These are phyloP conservation scores for Dioscorea zingiberensis DNA, from an alignment of 106 monocot genomes.

Conservation along the genomic window DNA sequence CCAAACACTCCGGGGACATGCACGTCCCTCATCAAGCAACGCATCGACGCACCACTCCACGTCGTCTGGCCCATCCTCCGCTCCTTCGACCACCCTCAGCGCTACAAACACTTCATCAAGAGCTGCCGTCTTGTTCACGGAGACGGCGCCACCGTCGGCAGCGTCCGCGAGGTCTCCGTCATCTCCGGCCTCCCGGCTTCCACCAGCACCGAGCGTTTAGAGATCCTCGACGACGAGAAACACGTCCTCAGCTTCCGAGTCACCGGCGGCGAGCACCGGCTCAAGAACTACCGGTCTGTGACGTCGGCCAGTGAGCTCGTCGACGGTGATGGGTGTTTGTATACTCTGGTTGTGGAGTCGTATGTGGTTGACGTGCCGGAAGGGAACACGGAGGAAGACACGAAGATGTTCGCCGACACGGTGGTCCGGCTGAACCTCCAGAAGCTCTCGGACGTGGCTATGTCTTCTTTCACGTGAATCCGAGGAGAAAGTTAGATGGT, in stretches of 20 bases:
- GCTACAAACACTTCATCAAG: too few species aligned
- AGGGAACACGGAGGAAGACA: slow-evolving; percentile 56
- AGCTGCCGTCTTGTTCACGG: slow-evolving; percentile 3
- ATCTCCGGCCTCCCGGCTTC: slow-evolving; percentile 28
- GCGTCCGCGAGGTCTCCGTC: slow-evolving; percentile 24
- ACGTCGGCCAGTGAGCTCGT: slow-evolving; percentile 9
- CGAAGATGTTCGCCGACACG: slow-evolving; percentile 51
- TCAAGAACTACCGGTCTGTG: slow-evolving; percentile 31
- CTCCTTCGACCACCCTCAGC: too few species aligned
- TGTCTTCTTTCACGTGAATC: too few species aligned
- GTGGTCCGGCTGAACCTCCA: slow-evolving; percentile 51
- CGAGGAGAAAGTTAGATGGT: too few species aligned
- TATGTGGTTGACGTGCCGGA: slow-evolving; percentile 59
- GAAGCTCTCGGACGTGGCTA: slow-evolving; percentile 36
- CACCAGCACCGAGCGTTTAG: slow-evolving; percentile 27
- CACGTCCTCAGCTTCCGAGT: slow-evolving; percentile 21
- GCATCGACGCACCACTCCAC: too few species aligned
- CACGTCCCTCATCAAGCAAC: too few species aligned
- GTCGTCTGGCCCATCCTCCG: too few species aligned
- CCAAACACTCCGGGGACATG: too few species aligned
- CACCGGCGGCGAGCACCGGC: slow-evolving; percentile 26
- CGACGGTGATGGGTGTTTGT: not conserved
- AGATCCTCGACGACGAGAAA: slow-evolving; percentile 28
- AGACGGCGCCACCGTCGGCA: slow-evolving; percentile 7
- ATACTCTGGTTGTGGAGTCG: slow-evolving; percentile 44